Conservation (phyloP, 129 eudicot genomes). For the Flaveria ramosissima region DNA sequence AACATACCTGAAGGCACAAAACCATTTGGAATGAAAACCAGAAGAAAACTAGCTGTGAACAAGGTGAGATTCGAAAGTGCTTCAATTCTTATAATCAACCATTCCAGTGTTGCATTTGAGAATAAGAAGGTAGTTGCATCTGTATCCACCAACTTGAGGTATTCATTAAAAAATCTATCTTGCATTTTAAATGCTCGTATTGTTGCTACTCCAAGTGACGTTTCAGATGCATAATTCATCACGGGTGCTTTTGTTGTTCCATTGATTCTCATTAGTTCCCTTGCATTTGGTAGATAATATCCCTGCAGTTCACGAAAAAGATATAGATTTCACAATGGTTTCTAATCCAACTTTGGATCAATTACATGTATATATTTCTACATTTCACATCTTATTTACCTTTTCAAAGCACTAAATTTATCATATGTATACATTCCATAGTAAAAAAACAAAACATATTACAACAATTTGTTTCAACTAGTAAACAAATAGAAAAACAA, state of each 20-base stretch:
- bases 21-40: conserved; percentile 59
- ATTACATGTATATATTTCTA: no score
- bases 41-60: conserved; percentile 61
- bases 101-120: conserved; percentile 73
- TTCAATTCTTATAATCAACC: conserved; percentile 72
- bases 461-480: no score
- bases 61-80: conserved; percentile 61
- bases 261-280: conserved; percentile 78
- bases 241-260: conserved; percentile 93
- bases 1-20: conserved; percentile 59
- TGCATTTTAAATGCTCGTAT: conserved; percentile 73
- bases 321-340: neutral
- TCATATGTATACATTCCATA: no score
- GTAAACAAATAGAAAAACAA: no score
- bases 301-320: conserved; percentile 38
- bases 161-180: conserved; percentile 59
- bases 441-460: no score
- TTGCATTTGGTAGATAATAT: conserved; percentile 69
- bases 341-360: no score
- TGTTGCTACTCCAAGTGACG: conserved; percentile 78
- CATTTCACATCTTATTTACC: no score
- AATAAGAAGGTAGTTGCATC: conserved; percentile 73
- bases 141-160: conserved; percentile 59
- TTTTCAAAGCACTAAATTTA: no score
- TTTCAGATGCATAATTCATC: conserved; percentile 76